Evolutionary conservation across 768 basidiomycete species (phyloP).

Genomic region (Rhizopogon vesiculosus): DNA sequence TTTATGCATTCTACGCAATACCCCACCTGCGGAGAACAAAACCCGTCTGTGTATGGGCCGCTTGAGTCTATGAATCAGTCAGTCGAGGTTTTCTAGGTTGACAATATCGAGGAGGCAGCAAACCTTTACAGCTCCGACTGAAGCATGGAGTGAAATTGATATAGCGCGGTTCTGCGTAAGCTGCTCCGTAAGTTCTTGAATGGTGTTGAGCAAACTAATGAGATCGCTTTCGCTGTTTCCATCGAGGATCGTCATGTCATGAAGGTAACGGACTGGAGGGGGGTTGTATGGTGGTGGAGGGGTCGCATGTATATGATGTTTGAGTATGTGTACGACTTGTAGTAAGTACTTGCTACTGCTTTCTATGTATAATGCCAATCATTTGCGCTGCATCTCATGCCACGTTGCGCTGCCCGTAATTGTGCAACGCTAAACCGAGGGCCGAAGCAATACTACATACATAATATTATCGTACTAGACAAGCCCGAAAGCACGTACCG

Average conservation of each 20-base stretch:
- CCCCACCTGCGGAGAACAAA: constrained; percentile 81
- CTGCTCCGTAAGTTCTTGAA: constrained; percentile 81
- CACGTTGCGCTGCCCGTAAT: too few relatives aligned
- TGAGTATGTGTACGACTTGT: too few relatives aligned
- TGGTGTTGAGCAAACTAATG: constrained; percentile 57
- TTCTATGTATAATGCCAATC: too few relatives aligned
- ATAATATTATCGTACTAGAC: too few relatives aligned
- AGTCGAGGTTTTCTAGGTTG: neutral
- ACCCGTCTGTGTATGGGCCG: constrained; percentile 85
- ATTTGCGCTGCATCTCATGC: too few relatives aligned
- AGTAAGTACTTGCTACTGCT: too few relatives aligned
- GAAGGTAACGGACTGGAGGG: neutral
- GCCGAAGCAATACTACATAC: too few relatives aligned
- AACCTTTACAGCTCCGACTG: constrained; percentile 80
- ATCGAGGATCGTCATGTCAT: constrained; percentile 53
- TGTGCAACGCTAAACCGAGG: too few relatives aligned
- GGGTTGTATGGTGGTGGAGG: neutral
- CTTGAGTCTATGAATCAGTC: constrained; percentile 57
- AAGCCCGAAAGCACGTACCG: too few relatives aligned
- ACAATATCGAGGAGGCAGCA: constrained; percentile 11
- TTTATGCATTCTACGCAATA: neutral
- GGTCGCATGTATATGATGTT: neutral
- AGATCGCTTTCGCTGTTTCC: constrained; percentile 50
- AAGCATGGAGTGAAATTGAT: constrained; percentile 66
- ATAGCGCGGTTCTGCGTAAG: constrained; percentile 72